These are phyloP conservation scores for Phytophthora niederhauseri DNA, from an alignment of 352 stramenopile species.

Conservation along the genomic window DNA sequence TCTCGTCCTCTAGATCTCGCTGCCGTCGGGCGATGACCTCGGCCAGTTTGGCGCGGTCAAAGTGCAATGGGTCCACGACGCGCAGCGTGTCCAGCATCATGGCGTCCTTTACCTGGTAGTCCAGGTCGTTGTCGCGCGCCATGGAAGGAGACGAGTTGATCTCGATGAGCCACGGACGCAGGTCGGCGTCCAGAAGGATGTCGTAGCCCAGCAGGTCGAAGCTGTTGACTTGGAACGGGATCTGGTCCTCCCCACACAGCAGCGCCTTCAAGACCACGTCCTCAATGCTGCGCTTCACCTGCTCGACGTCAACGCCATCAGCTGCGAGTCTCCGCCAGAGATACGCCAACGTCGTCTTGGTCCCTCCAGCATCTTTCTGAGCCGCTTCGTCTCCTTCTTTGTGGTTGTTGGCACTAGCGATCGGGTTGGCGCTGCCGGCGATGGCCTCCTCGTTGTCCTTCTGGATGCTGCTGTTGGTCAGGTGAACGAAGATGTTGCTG, in stretches of 20 bases:
- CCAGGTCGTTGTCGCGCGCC: conserved; percentile 84
- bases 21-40: conserved; percentile 72
- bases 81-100: conserved; percentile 90
- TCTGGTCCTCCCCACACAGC: conserved; percentile 87
- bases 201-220: conserved; percentile 97
- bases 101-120: conserved; percentile 90
- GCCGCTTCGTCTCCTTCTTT: conserved; percentile 39
- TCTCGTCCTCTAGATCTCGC: conserved; percentile 56
- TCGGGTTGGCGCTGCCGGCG: conserved; percentile 32
- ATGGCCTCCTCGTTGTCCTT: conserved; percentile 79
- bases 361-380: conserved; percentile 63
- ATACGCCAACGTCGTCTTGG: conserved; percentile 84
- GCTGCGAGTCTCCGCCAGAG: conserved; percentile 73
- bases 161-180: conserved; percentile 95
- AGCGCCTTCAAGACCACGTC: conserved; percentile 90
- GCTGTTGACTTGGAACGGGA: conserved; percentile 90
- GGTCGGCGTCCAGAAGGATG: conserved; percentile 91
- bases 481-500: conserved; percentile 90
- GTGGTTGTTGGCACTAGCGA: conserved; percentile 15
- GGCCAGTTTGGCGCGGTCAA: conserved; percentile 74
- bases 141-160: conserved; percentile 96
- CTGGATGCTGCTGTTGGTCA: conserved; percentile 96
- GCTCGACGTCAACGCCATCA: conserved; percentile 68
- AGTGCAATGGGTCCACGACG: conserved; percentile 86
- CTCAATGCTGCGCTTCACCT: conserved; percentile 73